Evolutionary conservation across 1,139 yeast genomes (phyloP), one percentile per base, ranked within the genome.

Genomic region (Blastobotrys niveus): DNA sequence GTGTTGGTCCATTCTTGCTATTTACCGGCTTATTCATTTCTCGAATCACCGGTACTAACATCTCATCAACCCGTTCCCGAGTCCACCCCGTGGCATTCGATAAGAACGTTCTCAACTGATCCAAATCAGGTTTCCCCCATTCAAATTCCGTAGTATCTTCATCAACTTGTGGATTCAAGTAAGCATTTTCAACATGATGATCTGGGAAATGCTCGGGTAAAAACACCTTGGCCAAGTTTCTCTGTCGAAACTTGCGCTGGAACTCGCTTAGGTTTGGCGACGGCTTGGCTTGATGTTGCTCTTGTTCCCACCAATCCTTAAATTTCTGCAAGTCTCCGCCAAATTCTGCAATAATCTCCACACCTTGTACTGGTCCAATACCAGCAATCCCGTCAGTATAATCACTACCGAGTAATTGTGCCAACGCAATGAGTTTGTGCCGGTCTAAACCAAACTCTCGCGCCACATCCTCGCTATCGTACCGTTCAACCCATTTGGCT

Each of bases 341-440:
- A 64, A 91, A 93, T 54, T 89, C 95, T 0, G 95, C 95, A 29
- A 93, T 59, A n/a, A 93, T 77, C 62, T 93, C 97, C 77, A 88
- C 77, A 0, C 96, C 94, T 25, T 83, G 72, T 0, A 91, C 97
- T 0, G 96, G 96, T 0, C 98, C 98, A 47, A 91, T 73, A 1
- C 96, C 95, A 48, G 83, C 81, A 30, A 91, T 66, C 0, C 98
- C 98, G 48, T 83, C 87, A 0, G 97, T 87, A 60, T 91, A 91
- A 65, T 91, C 98, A 62, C 96, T 86, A 0, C 98, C 98, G 24
- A 91, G 65, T 25, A 91, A 63, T 38, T 82, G 73, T 0, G 96
- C 97, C 52, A 91, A 63, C 38, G 83, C 87, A 35, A 91, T 85
- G 59, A 89, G 64, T 50, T 76, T 76, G 2, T 67, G 59, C 48